A percentile compares a stretch with the other conserved stretches of the same genome.
Evolutionary conservation across 768 basidiomycete species (phyloP).

Genomic region (Auricularia sp.): DNA sequence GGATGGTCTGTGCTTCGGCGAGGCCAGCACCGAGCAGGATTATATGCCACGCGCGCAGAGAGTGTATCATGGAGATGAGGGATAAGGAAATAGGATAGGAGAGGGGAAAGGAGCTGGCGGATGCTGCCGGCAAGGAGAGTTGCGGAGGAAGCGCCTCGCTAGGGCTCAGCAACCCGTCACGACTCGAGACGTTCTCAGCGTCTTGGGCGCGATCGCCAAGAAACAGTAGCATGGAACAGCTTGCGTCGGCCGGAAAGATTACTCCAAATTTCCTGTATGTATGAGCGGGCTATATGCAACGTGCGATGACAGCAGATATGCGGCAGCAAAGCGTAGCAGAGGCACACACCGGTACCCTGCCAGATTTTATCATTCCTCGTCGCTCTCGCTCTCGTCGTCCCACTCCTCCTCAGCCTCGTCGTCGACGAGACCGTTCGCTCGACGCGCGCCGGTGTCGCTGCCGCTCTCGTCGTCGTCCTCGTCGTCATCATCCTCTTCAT

Average conservation of each 20-base stretch:
- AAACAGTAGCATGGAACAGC: too few relatives aligned
- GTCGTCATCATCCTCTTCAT: conserved; percentile 36
- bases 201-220: too few relatives aligned
- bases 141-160: background rate
- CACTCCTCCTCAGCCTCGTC: conserved; percentile 23
- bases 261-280: conserved; percentile 7
- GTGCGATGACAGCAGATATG: background rate
- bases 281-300: background rate
- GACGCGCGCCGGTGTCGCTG: conserved; percentile 8
- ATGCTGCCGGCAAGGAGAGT: background rate
- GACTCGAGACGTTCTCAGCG: too few relatives aligned
- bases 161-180: too few relatives aligned
- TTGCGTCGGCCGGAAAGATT: too few relatives aligned
- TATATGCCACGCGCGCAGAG: background rate
- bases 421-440: conserved; percentile 15
- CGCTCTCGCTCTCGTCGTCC: conserved; percentile 16
- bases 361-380: conserved; percentile 10
- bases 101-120: background rate
- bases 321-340: background rate
- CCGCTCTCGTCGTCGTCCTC: conserved; percentile 33
- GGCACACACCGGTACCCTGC: background rate
- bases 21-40: too few relatives aligned
- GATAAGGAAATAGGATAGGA: background rate
- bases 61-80: background rate
- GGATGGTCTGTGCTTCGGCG: background rate